Conservation (phyloP, 2,329 filamentous ascomycete genomes). For the Bertia moriformis region DNA sequence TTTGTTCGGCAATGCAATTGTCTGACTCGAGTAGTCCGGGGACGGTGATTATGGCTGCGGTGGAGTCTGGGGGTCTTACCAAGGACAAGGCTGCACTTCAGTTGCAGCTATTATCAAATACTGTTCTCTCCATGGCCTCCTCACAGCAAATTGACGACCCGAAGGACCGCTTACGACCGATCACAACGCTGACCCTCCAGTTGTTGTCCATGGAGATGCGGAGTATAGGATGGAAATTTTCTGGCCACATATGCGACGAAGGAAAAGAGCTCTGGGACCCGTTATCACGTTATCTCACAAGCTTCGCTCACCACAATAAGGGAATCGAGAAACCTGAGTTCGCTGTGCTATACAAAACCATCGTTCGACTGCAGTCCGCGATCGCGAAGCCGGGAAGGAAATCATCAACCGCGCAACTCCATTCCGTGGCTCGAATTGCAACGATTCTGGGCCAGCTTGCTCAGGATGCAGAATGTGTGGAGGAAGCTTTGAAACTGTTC, state of each 20-base stretch:
- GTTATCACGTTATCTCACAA: constrained; percentile 20
- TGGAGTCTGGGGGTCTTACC: not conserved
- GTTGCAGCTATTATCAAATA: not conserved
- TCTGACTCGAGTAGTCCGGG: not conserved
- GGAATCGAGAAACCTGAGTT: constrained; percentile 19
- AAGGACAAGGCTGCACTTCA: not conserved
- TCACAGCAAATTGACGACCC: not conserved
- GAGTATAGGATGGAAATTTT: constrained; percentile 22
- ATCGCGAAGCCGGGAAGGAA: constrained; percentile 7
- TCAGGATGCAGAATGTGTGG: constrained; percentile 19
- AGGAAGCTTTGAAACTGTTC: constrained; percentile 20
- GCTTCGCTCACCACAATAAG: constrained; percentile 16
- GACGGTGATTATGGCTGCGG: not conserved
- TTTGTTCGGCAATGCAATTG: constrained; percentile 13
- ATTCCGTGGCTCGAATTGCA: constrained; percentile 15
- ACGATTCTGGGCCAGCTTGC: constrained; percentile 20
- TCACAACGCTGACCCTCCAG: constrained; percentile 11
- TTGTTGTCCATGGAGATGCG: constrained; percentile 23
- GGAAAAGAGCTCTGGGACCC: constrained; percentile 24
- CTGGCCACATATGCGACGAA: constrained; percentile 21
- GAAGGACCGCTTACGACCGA: not conserved
- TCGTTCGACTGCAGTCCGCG: constrained; percentile 16
- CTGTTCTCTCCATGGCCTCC: not conserved
- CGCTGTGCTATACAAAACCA: constrained; percentile 15
- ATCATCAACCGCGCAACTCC: constrained; percentile 3